Evolutionary conservation across 1,284 basidiomycete genomes (phyloP), one percentile per base, ranked within the genome.

Genomic region (Mycena citricolor): DNA sequence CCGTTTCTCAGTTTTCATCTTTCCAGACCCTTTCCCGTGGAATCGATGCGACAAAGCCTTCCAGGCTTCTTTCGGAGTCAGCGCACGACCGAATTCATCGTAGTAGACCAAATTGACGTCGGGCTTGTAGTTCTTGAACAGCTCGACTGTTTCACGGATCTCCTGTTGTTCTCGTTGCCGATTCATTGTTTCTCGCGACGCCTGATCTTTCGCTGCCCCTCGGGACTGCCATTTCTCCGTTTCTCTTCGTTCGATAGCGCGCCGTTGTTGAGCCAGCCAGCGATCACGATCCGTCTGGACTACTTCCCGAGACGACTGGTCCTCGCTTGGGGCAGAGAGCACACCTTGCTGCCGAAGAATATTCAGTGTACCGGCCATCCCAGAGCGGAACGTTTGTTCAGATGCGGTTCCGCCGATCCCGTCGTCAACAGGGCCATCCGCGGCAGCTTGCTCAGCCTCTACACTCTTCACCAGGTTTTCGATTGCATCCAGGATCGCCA

Each of bases 1-100:
- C 52, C 90, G 76, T 66, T 95, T 95, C 73, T 95, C 93, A 25
- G 86, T 92, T 77, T 97, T 97, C 80, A 89, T 90, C 69, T 86
- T 87, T 5, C 94, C 94, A 1, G 85, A 88, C 1, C 90, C 90
- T 66, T 97, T 97, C 26, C 94, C 94, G 57, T 97, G 94, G 79
- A 97, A 97, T 61, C 91, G 90, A 66, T 97, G 94, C 40, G 87
- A 91, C 39, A 97, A 70, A 17, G 89, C 90, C 68, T 95, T 95
- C 93, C 94, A 97, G 11, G 94, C 93, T 68, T 99, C 97, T 73
- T 98, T 98, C 24, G 86, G 83, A 19, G 88, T 90, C 62, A 98
- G 73, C 51, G 76, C 66, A 16, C 94, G 77, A n/a, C 97, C 97
- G 61, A 92, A 91, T 66, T 97, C 94, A 64, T 99, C 97, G 55